Evolutionary conservation across 176 grass and related monocot species (phyloP).

Genomic region (Triticum monococcum): DNA sequence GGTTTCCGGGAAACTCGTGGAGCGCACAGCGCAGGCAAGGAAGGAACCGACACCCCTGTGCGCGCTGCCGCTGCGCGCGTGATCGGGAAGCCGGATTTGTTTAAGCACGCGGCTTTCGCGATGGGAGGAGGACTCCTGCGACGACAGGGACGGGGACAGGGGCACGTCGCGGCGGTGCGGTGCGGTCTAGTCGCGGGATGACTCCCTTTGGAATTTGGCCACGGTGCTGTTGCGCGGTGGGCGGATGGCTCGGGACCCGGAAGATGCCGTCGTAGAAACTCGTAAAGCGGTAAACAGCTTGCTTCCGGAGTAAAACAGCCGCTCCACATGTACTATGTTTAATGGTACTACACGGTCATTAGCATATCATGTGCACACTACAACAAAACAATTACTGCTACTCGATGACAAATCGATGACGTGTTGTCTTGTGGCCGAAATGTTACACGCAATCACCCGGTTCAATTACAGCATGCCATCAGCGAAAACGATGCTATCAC

Average conservation of each 20-base stretch:
- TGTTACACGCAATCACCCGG: too few species aligned
- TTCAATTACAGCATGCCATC: too few species aligned
- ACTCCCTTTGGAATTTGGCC: constrained; percentile 18
- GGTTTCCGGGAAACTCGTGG: constrained; percentile 25
- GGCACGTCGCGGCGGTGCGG: background rate
- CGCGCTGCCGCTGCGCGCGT: too few species aligned
- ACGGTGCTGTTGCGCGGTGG: background rate
- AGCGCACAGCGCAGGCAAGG: background rate
- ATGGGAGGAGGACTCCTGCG: constrained; percentile 13
- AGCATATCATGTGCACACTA: too few species aligned
- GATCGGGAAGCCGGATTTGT: background rate
- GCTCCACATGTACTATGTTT: too few species aligned
- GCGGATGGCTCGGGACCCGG: background rate
- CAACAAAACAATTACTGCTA: too few species aligned
- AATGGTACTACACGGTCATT: too few species aligned
- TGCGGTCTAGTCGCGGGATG: background rate
- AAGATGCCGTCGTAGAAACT: background rate
- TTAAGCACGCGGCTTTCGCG: background rate
- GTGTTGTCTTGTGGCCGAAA: too few species aligned
- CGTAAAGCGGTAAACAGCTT: too few species aligned
- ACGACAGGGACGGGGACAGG: background rate
- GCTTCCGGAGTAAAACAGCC: too few species aligned
- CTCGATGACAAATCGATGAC: too few species aligned
- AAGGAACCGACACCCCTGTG: background rate
- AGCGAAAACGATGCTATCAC: too few species aligned